A percentile compares a stretch with the other conserved stretches of the same genome.
Evolutionary conservation across 768 basidiomycete species (phyloP).

Genomic region (Pleurotus ostreatus): DNA sequence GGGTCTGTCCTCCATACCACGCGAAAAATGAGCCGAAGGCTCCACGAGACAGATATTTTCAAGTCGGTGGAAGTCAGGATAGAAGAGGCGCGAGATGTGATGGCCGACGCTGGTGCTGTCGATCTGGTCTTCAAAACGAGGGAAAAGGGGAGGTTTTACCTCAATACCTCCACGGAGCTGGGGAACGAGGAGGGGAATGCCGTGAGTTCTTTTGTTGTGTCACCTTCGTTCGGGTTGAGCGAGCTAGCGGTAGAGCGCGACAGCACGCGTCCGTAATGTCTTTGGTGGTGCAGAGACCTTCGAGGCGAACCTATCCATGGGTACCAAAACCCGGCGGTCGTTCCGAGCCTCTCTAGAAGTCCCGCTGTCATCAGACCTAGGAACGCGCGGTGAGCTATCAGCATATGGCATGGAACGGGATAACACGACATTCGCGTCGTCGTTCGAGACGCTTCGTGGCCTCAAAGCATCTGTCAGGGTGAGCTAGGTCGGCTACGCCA

Average conservation of each 20-base stretch:
- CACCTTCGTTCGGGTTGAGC: background rate
- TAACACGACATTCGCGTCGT: constrained; percentile 73
- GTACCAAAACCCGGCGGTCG: constrained; percentile 82
- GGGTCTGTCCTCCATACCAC: constrained; percentile 69
- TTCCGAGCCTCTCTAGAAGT: constrained; percentile 67
- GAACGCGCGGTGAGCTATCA: constrained; percentile 66
- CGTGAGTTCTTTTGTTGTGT: constrained; percentile 43
- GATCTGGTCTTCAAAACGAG: constrained; percentile 77
- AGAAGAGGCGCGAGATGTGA: constrained; percentile 48
- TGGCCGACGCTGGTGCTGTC: constrained; percentile 58
- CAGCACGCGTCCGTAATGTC: constrained; percentile 78
- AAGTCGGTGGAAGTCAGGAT: constrained; percentile 58
- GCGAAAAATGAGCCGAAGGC: constrained; percentile 56
- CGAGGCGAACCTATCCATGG: constrained; percentile 76
- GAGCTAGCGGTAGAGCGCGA: constrained; percentile 51
- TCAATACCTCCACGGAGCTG: constrained; percentile 85
- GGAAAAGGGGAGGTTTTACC: constrained; percentile 71
- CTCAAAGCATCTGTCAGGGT: constrained; percentile 70
- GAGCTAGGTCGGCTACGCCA: constrained; percentile 47
- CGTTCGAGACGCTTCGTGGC: constrained; percentile 61
- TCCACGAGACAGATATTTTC: constrained; percentile 80
- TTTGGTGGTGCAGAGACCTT: constrained; percentile 91
- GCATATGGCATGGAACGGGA: constrained; percentile 78
- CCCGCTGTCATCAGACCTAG: constrained; percentile 59
- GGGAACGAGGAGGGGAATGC: constrained; percentile 93